These are phyloP conservation scores for Pharus latifolius DNA, from an alignment of 176 grass and related monocot genomes.

Conservation along the genomic window DNA sequence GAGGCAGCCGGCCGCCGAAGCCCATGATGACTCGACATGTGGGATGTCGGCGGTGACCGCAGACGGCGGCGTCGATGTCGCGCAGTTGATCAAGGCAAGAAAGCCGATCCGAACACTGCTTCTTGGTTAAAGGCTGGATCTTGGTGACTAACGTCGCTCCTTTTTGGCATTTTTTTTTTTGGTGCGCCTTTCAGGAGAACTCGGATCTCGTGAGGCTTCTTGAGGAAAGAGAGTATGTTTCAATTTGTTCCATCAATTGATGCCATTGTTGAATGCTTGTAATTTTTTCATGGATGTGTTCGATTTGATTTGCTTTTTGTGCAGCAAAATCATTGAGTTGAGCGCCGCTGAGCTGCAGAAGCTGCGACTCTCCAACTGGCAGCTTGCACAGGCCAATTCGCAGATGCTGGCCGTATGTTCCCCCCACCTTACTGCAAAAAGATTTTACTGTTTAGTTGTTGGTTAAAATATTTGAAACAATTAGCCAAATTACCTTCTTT, in stretches of 20 bases:
- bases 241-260: not conserved
- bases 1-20: not conserved
- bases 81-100: conserved; percentile 22
- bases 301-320: not conserved
- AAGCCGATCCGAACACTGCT: not conserved
- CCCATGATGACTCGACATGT: not conserved
- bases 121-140: not conserved
- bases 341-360: conserved; percentile 36
- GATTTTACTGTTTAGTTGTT: not conserved
- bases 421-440: not conserved
- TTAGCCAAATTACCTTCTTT: not conserved
- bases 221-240: conserved; percentile 32
- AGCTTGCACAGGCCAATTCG: conserved; percentile 36
- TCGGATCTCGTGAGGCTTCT: conserved; percentile 25
- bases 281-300: not conserved
- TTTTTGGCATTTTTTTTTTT: not conserved
- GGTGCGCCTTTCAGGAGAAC: conserved; percentile 23
- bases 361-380: conserved; percentile 33
- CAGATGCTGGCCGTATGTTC: conserved; percentile 32
- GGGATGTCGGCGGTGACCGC: not conserved
- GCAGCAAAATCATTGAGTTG: conserved; percentile 29
- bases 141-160: not conserved
- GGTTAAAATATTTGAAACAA: not conserved
- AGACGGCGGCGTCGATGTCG: not conserved
- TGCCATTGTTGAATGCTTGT: not conserved